Conservation (phyloP, 129 eudicot species). For the Tanacetum coccineum region DNA sequence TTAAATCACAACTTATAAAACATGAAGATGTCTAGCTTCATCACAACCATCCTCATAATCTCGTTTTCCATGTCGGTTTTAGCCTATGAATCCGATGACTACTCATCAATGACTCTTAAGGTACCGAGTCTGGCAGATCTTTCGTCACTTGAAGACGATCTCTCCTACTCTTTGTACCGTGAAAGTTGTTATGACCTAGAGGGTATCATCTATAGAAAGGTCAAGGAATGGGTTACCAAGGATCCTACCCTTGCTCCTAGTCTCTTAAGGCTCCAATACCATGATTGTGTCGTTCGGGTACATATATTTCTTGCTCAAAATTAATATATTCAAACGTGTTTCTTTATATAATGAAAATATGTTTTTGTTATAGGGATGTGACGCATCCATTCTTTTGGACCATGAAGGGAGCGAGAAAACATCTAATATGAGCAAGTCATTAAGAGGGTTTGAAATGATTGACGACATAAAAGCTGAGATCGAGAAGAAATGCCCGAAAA, state of each 20-base stretch:
- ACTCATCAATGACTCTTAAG: slow-evolving; percentile 25
- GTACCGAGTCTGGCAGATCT: slow-evolving; percentile 30
- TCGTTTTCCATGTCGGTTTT: slow-evolving; percentile 18
- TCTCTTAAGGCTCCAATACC: slow-evolving; percentile 71
- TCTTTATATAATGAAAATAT: not conserved
- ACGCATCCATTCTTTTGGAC: slow-evolving; percentile 68
- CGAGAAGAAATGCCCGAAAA: slow-evolving; percentile 68
- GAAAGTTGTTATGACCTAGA: slow-evolving; percentile 54
- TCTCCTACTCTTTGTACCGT: slow-evolving; percentile 49
- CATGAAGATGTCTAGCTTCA: slow-evolving; percentile 28
- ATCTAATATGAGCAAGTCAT: slow-evolving; percentile 55
- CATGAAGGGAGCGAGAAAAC: slow-evolving; percentile 67
- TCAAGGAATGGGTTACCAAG: slow-evolving; percentile 51
- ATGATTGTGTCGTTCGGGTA: slow-evolving; percentile 86
- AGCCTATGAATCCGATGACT: slow-evolving; percentile 20
- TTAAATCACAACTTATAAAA: slow-evolving; percentile 3
- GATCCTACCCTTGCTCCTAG: slow-evolving; percentile 75
- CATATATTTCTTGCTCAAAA: not conserved
- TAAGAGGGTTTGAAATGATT: slow-evolving; percentile 77
- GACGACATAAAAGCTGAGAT: slow-evolving; percentile 69
- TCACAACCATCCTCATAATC: slow-evolving; percentile 15
- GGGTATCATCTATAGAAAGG: slow-evolving; percentile 54
- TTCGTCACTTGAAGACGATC: slow-evolving; percentile 32
- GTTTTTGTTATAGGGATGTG: slow-evolving; percentile 63
- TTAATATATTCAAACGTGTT: not conserved